Conservation (phyloP, 2,329 filamentous ascomycete species). For the Apiospora sp. region DNA sequence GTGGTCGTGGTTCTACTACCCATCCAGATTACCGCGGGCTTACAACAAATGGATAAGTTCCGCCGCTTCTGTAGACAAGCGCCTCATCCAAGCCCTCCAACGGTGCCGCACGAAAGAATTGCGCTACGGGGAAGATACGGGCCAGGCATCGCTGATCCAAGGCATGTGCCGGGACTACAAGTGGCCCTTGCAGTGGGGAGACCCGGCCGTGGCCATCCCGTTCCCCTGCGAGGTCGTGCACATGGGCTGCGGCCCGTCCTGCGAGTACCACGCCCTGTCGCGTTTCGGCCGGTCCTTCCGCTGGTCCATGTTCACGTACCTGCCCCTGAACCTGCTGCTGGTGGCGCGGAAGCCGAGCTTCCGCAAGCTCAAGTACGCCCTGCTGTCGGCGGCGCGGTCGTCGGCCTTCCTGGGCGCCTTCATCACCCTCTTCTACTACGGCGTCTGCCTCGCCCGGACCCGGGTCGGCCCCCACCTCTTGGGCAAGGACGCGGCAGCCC, state of each 20-base stretch:
- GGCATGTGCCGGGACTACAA: constrained; percentile 76
- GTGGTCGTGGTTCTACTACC: constrained; percentile 88
- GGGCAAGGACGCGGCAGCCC: constrained; percentile 54
- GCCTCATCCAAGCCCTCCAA: constrained; percentile 77
- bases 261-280: constrained; percentile 75
- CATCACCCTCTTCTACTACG: constrained; percentile 84
- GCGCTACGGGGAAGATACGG: constrained; percentile 77
- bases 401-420: constrained; percentile 82
- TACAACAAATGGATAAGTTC: constrained; percentile 86
- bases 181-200: constrained; percentile 75
- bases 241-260: constrained; percentile 76
- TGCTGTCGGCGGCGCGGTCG: constrained; percentile 70
- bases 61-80: constrained; percentile 76
- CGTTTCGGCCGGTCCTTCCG: constrained; percentile 75
- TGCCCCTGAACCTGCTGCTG: constrained; percentile 76
- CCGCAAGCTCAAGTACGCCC: constrained; percentile 55
- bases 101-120: constrained; percentile 69
- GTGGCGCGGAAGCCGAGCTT: constrained; percentile 59
- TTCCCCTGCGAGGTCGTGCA: constrained; percentile 87
- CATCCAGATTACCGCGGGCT: constrained; percentile 71
- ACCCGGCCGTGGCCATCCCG: constrained; percentile 73
- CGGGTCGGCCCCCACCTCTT: constrained; percentile 75
- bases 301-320: constrained; percentile 79
- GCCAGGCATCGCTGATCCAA: constrained; percentile 71
- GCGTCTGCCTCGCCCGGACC: constrained; percentile 79